These are phyloP conservation scores for Tieghemiomyces parasiticus DNA, from an alignment of 192 early-diverging fungal species.

Conservation along the genomic window DNA sequence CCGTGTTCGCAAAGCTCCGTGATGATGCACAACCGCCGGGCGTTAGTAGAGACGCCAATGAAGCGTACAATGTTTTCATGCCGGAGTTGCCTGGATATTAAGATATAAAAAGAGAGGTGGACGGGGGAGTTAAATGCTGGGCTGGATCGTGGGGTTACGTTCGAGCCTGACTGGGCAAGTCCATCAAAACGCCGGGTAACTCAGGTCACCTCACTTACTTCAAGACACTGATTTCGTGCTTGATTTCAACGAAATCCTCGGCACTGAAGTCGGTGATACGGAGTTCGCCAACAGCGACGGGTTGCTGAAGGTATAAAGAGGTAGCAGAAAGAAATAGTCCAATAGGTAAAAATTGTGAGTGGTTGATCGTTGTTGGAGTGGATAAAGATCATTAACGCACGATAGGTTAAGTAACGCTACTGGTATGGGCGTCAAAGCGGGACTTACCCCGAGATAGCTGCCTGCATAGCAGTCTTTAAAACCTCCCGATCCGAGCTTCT, in stretches of 20 bases:
- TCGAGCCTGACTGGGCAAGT: no score
- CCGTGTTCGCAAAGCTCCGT: conserved; percentile 62
- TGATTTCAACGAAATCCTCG: conserved; percentile 51
- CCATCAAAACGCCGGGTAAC: no score
- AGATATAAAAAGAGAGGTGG: no score
- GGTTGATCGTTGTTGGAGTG: no score
- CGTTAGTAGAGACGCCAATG: conserved; percentile 54
- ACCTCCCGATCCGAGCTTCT: conserved; percentile 56
- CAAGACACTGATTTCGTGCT: conserved; percentile 58
- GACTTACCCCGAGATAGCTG: conserved; percentile 36
- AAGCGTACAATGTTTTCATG: conserved; percentile 62
- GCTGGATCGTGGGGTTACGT: no score
- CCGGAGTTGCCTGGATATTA: conserved; percentile 37
- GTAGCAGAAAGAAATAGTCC: not conserved
- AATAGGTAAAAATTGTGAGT: no score
- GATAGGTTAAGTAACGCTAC: no score
- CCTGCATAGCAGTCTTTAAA: conserved; percentile 67
- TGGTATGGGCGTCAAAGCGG: no score
- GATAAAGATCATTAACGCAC: no score
- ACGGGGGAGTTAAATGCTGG: no score
- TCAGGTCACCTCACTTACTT: conserved; percentile 29
- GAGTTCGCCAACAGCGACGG: conserved; percentile 57
- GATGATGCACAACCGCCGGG: conserved; percentile 48
- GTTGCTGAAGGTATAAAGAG: conserved; percentile 24
- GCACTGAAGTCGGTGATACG: conserved; percentile 49